Evolutionary conservation across 495 filamentous ascomycete genomes (phyloP).

Genomic region (Penicillium simplicissimum): DNA sequence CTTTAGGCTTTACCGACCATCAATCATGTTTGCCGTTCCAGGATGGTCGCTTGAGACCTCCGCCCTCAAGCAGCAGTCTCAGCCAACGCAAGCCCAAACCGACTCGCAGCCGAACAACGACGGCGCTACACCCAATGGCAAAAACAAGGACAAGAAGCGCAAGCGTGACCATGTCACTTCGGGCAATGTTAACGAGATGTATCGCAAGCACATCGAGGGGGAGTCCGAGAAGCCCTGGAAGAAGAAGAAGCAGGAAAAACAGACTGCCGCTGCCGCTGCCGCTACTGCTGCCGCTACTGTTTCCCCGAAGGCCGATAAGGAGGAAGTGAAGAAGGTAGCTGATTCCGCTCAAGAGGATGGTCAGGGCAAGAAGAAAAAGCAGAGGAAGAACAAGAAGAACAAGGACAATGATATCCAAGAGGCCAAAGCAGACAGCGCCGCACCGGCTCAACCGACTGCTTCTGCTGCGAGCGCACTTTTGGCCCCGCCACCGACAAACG

Average conservation of each 20-base stretch:
- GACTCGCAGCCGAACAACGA: constrained; percentile 33
- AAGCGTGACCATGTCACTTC: constrained; percentile 63
- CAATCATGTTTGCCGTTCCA: constrained; percentile 85
- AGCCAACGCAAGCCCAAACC: constrained; percentile 31
- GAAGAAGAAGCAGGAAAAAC: constrained; percentile 42
- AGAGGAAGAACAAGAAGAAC: constrained; percentile 43
- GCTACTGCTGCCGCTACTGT: constrained; percentile 16
- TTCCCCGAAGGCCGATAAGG: constrained; percentile 27
- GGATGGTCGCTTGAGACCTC: constrained; percentile 81
- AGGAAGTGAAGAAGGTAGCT: constrained; percentile 26
- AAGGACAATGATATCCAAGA: constrained; percentile 35
- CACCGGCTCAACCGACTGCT: constrained; percentile 21
- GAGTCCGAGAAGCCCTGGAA: constrained; percentile 47
- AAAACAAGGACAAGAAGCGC: constrained; percentile 51
- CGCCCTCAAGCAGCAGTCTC: constrained; percentile 67
- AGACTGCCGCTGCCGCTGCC: constrained; percentile 17
- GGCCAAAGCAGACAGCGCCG: constrained; percentile 18
- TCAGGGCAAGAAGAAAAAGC: constrained; percentile 32
- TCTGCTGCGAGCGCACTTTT: constrained; percentile 29
- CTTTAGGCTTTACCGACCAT: neutral
- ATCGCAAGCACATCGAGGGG: constrained; percentile 76
- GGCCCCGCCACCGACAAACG: constrained; percentile 34
- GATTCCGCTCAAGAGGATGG: constrained; percentile 25
- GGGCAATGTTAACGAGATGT: constrained; percentile 74
- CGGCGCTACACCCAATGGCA: constrained; percentile 30